Conservation (phyloP, 768 basidiomycete genomes). For the Tephrocybe sp. region DNA sequence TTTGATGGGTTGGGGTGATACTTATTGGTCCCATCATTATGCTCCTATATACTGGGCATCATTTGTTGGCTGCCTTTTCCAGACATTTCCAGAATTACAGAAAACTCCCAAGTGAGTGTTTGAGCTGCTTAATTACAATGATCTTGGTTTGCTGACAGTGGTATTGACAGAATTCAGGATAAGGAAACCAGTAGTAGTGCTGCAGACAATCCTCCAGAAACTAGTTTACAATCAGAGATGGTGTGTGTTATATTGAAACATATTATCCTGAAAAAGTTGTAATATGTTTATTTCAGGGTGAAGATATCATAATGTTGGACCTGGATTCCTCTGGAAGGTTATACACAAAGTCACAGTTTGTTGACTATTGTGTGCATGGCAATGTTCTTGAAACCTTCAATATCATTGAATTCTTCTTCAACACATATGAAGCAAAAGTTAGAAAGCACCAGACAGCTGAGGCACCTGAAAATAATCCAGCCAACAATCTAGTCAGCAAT, state of each 20-base stretch:
- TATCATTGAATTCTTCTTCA: background rate
- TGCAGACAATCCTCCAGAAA: too few relatives aligned
- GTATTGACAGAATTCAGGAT: too few relatives aligned
- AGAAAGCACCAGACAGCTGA: too few relatives aligned
- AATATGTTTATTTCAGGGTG: conserved; percentile 8
- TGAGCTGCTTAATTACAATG: too few relatives aligned
- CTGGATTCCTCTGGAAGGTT: background rate
- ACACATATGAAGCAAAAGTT: conserved; percentile 4
- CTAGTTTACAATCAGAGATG: too few relatives aligned
- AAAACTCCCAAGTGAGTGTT: background rate
- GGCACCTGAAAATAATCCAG: background rate
- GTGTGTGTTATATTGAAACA: too few relatives aligned
- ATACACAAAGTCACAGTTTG: background rate
- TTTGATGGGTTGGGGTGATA: conserved; percentile 45
- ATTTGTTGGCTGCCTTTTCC: conserved; percentile 18
- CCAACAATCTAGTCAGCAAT: background rate
- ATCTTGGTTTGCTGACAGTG: too few relatives aligned
- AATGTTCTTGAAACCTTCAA: background rate
- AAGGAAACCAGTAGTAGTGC: too few relatives aligned
- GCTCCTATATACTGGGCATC: conserved; percentile 25
- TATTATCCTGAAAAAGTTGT: too few relatives aligned
- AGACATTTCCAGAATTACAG: conserved; percentile 23
- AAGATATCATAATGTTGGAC: conserved; percentile 2
- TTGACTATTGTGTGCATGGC: background rate
- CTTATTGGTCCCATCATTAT: conserved; percentile 35